Base-by-base conservation (phyloP, 345 rosid species). In the Arabidopsis suecica region DNA sequence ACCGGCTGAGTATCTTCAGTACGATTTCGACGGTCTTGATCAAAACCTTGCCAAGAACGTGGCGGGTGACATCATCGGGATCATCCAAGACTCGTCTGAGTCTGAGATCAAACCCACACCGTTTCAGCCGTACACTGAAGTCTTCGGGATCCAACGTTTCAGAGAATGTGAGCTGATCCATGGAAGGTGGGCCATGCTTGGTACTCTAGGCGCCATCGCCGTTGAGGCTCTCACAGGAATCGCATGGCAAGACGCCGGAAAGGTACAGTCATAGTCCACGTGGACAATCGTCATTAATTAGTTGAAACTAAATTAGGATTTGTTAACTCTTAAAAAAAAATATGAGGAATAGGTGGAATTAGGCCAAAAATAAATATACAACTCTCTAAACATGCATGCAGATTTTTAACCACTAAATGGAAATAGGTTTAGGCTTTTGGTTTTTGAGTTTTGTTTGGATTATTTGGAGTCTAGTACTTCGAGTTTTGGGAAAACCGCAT, bases 151-250 rank as follows among this genome's bases (percentile, higher is more conserved):
- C 28, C 89, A 90, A 78, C 79, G 98, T 78, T 94, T 94, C 64
- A 83, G 98, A 71, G 98, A 94, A 84, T 91, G 96, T 34, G 96
- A 94, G 85, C 75, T 94, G 49, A 94, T 91, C n/a, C 94, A 88
- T 51, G 97, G 93, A 11, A 82, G 93, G 57, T 91, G 96, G 98
- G 97, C 95, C 14, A 91, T 91, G 98, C 74, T 94, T 74, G 97
- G 90, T 5, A 79, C 79, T 25, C 91, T 89, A 11, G 97, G 95
- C 1, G 94, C 93, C 14, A 3, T 89, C 5, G 83, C 87, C 5
- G 91, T 91, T 9, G 91, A 89, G 72, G 89, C 82, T 58, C 83
- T 91, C 66, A 86, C 94, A 3, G 93, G 91, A 2, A 71, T 91
- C 38, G 76, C 91, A 3, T 88, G 97, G 93, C 93, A 92, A 81